phyloP scores from a whole-genome alignment of 371 early-diverging fungal species.

The Zopfochytrium polystomum region DNA sequence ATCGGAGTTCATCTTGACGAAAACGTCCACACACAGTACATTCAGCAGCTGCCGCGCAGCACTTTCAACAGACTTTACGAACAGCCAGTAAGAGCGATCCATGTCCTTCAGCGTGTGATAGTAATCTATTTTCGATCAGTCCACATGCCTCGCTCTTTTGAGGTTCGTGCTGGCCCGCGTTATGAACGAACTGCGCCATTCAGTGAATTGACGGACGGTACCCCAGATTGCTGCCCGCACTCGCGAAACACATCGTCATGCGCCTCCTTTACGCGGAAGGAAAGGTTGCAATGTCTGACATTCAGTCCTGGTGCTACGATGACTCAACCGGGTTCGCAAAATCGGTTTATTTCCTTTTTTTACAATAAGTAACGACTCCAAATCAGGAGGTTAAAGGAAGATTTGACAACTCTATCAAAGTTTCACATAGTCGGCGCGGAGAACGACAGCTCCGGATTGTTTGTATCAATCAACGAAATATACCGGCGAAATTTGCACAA shows the following conservation, averaged over 20 bases:
- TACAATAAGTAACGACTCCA: too few species aligned
- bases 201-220: background rate
- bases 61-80: too few species aligned
- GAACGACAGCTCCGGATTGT: too few species aligned
- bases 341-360: too few species aligned
- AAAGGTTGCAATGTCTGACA: constrained; percentile 59
- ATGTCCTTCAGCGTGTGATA: too few species aligned
- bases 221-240: constrained; percentile 71
- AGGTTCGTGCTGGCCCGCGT: constrained; percentile 52
- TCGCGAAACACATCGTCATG: constrained; percentile 89
- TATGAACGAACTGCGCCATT: background rate
- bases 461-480: constrained; percentile 25
- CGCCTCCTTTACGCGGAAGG: constrained; percentile 73
- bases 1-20: background rate
- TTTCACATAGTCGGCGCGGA: constrained; percentile 32
- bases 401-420: constrained; percentile 33
- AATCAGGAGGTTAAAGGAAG: too few species aligned
- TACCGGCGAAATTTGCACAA: constrained; percentile 80
- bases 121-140: too few species aligned
- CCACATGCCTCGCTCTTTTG: constrained; percentile 90
- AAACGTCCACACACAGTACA: background rate
- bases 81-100: too few species aligned
- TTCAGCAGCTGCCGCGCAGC: too few species aligned
- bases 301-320: constrained; percentile 60
- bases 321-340: too few species aligned